A percentile compares a stretch with the other conserved stretches of the same genome.
Conservation (phyloP, 1,139 yeast species). For the Arxiozyma bovina region DNA sequence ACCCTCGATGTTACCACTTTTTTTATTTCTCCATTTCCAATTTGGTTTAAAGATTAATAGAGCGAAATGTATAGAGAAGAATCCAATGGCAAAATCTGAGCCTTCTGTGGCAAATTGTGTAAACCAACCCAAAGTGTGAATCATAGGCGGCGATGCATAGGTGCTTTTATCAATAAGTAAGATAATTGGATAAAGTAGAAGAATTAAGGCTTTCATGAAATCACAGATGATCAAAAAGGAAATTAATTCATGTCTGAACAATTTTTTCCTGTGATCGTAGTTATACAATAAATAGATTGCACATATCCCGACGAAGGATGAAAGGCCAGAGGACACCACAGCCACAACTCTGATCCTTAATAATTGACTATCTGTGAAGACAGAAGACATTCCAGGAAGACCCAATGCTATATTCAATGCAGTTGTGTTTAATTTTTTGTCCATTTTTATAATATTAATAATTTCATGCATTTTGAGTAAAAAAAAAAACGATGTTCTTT, state of each 20-base stretch:
- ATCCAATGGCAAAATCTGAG: slow-evolving; percentile 74
- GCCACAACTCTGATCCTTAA: slow-evolving; percentile 42
- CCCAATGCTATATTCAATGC: slow-evolving; percentile 28
- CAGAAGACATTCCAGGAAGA: slow-evolving; percentile 30
- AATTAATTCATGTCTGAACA: slow-evolving; percentile 67
- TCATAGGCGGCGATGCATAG: slow-evolving; percentile 47
- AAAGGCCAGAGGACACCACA: slow-evolving; percentile 47
- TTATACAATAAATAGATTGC: slow-evolving; percentile 50
- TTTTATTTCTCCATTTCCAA: slow-evolving; percentile 38
- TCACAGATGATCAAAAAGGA: slow-evolving; percentile 61
- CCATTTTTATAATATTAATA: neutral
- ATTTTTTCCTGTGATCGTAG: slow-evolving; percentile 52
- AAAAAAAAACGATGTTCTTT: too few relatives aligned
- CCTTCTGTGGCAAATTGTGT: slow-evolving; percentile 81
- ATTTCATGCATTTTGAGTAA: too few relatives aligned
- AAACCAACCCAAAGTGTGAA: slow-evolving; percentile 75
- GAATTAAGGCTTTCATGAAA: slow-evolving; percentile 60
- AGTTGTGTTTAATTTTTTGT: slow-evolving; percentile 20
- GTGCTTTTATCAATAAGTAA: slow-evolving; percentile 41
- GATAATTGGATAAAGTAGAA: slow-evolving; percentile 57
- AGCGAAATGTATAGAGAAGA: slow-evolving; percentile 78
- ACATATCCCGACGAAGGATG: slow-evolving; percentile 46
- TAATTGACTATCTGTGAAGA: slow-evolving; percentile 18
- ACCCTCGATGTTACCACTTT: slow-evolving; percentile 49
- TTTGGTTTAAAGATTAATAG: slow-evolving; percentile 61